A percentile compares a stretch with the other conserved stretches of the same genome.
Conservation (phyloP, 768 basidiomycete species). For the Tephrocybe sp. region DNA sequence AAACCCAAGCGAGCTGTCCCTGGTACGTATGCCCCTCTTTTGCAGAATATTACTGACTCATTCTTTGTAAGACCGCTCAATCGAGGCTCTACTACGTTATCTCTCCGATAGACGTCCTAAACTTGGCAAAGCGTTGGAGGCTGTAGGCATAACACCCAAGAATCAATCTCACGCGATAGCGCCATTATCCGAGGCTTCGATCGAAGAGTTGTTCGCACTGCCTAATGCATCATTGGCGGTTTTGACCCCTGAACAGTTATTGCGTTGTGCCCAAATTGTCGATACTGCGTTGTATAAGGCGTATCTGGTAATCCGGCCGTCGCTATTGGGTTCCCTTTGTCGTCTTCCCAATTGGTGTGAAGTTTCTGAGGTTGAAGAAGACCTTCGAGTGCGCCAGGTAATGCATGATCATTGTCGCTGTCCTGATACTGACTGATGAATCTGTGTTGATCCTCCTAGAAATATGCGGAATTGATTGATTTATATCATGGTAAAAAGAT, state of each 20-base stretch:
- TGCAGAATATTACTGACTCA: neutral
- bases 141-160: slow-evolving; percentile 65
- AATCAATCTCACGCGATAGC: slow-evolving; percentile 68
- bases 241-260: slow-evolving; percentile 80
- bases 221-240: slow-evolving; percentile 74
- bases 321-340: slow-evolving; percentile 82
- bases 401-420: slow-evolving; percentile 16
- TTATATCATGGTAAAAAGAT: slow-evolving; percentile 94
- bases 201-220: slow-evolving; percentile 73
- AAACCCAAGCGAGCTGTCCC: slow-evolving; percentile 30
- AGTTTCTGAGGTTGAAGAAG: slow-evolving; percentile 89
- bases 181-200: slow-evolving; percentile 68
- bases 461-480: slow-evolving; percentile 88
- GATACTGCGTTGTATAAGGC: slow-evolving; percentile 95
- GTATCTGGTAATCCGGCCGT: slow-evolving; percentile 80
- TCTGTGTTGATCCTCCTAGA: slow-evolving; percentile 45
- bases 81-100: slow-evolving; percentile 89
- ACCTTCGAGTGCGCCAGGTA: slow-evolving; percentile 78
- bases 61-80: slow-evolving; percentile 46
- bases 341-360: slow-evolving; percentile 97
- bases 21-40: slow-evolving; percentile 25
- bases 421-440: neutral
- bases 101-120: slow-evolving; percentile 90
- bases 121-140: slow-evolving; percentile 71
- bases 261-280: slow-evolving; percentile 89